A percentile compares a stretch with the other conserved stretches of the same genome.
phyloP scores from a whole-genome alignment of 1,284 basidiomycete species.

The Phylloporus sp. region DNA sequence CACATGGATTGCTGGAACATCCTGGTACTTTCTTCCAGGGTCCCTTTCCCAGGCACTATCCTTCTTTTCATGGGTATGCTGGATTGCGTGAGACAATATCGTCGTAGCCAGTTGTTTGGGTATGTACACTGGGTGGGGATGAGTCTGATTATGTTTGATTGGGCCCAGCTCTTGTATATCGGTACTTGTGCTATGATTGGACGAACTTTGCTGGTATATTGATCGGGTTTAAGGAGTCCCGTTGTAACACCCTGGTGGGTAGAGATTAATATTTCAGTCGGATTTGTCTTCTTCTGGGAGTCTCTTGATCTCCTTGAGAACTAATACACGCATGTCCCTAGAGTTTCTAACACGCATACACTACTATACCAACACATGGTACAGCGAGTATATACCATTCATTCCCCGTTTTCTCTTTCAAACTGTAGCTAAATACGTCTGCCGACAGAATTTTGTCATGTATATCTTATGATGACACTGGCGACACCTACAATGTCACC shows the following conservation, averaged over 20 bases:
- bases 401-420: not conserved
- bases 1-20: constrained; percentile 59
- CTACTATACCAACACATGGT: constrained; percentile 72
- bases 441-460: constrained; percentile 55
- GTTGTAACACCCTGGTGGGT: constrained; percentile 79
- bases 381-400: constrained; percentile 63
- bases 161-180: constrained; percentile 63
- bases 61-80: constrained; percentile 71
- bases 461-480: constrained; percentile 69
- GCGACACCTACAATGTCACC: constrained; percentile 71
- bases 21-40: constrained; percentile 63
- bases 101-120: constrained; percentile 64
- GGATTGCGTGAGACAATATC: constrained; percentile 73
- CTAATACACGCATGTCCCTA: constrained; percentile 9
- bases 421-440: constrained; percentile 7
- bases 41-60: constrained; percentile 60
- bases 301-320: not conserved
- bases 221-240: constrained; percentile 50
- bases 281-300: constrained; percentile 78
- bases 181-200: not conserved
- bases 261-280: constrained; percentile 80
- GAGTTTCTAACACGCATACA: constrained; percentile 74
- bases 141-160: constrained; percentile 72
- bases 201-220: constrained; percentile 55
- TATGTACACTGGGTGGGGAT: constrained; percentile 77